phyloP scores from a whole-genome alignment of 208 protist genomes.

The Crithidia sp. region DNA sequence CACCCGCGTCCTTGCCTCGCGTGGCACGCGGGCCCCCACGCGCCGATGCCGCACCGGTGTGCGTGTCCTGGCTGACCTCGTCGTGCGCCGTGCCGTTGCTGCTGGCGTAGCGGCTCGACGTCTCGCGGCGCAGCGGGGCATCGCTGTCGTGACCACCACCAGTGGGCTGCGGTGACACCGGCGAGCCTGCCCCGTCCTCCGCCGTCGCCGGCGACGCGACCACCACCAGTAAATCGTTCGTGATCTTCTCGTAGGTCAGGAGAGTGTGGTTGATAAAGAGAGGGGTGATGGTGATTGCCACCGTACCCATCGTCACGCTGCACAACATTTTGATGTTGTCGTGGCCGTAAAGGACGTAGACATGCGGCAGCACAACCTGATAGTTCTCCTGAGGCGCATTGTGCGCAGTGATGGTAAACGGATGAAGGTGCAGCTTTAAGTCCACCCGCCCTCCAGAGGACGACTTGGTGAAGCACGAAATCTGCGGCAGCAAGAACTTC shows the following conservation, averaged over 20 bases:
- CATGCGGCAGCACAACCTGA: conserved; percentile 62
- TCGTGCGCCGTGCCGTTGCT: background rate
- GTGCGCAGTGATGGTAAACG: conserved; percentile 65
- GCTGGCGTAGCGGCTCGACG: background rate
- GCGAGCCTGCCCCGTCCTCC: conserved; percentile 4
- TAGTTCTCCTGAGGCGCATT: conserved; percentile 45
- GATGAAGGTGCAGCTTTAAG: conserved; percentile 77
- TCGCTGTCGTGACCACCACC: background rate
- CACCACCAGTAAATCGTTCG: conserved; percentile 40
- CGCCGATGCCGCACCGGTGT: background rate
- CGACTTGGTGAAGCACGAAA: conserved; percentile 60
- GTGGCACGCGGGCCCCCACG: background rate
- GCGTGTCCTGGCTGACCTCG: conserved; percentile 9
- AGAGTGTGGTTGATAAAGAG: conserved; percentile 81
- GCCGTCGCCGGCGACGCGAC: conserved; percentile 30
- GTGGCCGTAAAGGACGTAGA: conserved; percentile 74
- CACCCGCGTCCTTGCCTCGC: background rate
- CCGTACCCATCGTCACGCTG: conserved; percentile 65
- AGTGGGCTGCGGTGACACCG: background rate
- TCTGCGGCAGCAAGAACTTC: conserved; percentile 61
- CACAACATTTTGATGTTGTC: conserved; percentile 62
- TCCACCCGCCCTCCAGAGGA: conserved; percentile 67
- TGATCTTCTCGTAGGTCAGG: conserved; percentile 67
- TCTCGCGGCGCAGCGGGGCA: conserved; percentile 3
- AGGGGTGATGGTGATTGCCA: conserved; percentile 81